phyloP scores from a whole-genome alignment of 2,329 filamentous ascomycete genomes.

The Falciphora oryzae region DNA sequence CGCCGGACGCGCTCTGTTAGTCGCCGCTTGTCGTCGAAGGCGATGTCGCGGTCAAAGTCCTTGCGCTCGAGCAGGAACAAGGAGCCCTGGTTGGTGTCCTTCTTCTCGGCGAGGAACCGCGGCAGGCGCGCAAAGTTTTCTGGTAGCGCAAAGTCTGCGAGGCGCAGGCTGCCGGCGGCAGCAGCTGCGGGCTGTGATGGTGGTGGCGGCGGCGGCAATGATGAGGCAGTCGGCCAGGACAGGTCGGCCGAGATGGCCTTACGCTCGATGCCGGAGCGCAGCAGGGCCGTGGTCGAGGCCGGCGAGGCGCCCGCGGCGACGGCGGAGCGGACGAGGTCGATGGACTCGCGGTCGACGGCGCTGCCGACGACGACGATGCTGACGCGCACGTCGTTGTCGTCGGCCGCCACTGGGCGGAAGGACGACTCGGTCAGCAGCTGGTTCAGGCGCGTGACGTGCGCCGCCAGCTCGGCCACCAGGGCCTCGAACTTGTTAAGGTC shows the following conservation, averaged over 20 bases:
- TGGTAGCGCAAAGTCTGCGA: constrained; percentile 3
- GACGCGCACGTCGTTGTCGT: constrained; percentile 13
- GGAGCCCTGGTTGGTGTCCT: neutral
- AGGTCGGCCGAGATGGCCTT: constrained; percentile 12
- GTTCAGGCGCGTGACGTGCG: constrained; percentile 13
- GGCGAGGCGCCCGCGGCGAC: constrained; percentile 11
- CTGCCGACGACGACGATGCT: constrained; percentile 16
- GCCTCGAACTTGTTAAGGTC: constrained; percentile 14
- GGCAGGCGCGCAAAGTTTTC: neutral
- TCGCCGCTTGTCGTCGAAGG: constrained; percentile 9
- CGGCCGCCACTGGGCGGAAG: constrained; percentile 6
- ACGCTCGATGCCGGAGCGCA: constrained; percentile 13
- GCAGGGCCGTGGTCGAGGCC: neutral
- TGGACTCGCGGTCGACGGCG: constrained; percentile 14
- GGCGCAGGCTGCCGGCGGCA: neutral
- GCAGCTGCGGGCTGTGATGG: neutral
- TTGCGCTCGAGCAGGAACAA: constrained; percentile 15
- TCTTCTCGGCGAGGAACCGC: constrained; percentile 4
- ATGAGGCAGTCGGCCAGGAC: neutral
- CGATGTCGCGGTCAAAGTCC: constrained; percentile 11
- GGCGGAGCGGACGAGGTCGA: constrained; percentile 14
- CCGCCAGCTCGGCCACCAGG: constrained; percentile 13
- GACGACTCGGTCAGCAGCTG: constrained; percentile 14
- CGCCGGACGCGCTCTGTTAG: constrained; percentile 14
- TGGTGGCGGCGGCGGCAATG: constrained; percentile 5